phyloP scores from a whole-genome alignment of 768 basidiomycete species.

The Trametopsis cervina region DNA sequence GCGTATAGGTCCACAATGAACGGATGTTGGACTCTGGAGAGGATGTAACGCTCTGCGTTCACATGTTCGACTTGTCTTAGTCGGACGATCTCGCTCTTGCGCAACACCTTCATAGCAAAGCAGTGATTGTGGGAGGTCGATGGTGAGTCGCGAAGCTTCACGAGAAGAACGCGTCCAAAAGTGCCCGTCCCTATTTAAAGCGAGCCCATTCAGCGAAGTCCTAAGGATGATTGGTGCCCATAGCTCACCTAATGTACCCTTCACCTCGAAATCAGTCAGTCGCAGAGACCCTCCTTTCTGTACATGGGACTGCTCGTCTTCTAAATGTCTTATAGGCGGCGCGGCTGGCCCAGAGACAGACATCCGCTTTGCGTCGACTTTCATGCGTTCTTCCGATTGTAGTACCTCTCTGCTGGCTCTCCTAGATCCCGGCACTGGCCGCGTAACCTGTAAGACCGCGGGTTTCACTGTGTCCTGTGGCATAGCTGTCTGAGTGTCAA shows the following conservation, averaged over 20 bases:
- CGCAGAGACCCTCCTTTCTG: slow-evolving; percentile 43
- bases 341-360: slow-evolving; percentile 14
- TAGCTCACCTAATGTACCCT: slow-evolving; percentile 62
- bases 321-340: slow-evolving; percentile 52
- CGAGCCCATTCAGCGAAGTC: background rate
- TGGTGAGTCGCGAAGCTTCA: slow-evolving; percentile 56
- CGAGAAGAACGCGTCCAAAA: slow-evolving; percentile 89
- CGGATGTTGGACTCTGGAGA: slow-evolving; percentile 86
- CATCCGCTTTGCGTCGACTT: slow-evolving; percentile 15
- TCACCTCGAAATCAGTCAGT: slow-evolving; percentile 75
- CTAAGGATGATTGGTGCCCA: background rate
- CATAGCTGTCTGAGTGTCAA: no score
- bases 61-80: slow-evolving; percentile 97
- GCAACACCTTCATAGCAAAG: slow-evolving; percentile 87
- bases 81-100: slow-evolving; percentile 78
- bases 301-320: slow-evolving; percentile 65
- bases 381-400: slow-evolving; percentile 18
- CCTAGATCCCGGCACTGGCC: background rate
- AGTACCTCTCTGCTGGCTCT: slow-evolving; percentile 8
- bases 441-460: slow-evolving; percentile 20
- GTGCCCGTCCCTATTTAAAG: slow-evolving; percentile 86
- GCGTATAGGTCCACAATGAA: slow-evolving; percentile 96
- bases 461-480: no score
- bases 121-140: slow-evolving; percentile 44
- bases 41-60: slow-evolving; percentile 91